phyloP scores from a whole-genome alignment of 2,329 filamentous ascomycete species.

The Neonectria ditissima region DNA sequence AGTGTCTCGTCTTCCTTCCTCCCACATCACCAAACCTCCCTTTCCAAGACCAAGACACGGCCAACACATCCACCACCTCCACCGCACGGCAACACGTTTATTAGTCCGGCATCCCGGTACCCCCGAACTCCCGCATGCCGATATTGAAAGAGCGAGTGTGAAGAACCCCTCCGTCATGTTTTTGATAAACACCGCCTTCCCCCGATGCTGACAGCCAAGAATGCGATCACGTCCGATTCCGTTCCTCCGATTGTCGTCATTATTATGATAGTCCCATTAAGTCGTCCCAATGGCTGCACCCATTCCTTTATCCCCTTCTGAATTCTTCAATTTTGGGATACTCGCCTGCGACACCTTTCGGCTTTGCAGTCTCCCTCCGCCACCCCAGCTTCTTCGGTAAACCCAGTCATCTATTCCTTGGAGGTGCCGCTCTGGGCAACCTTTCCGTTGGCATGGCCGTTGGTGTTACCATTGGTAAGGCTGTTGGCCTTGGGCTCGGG shows the following conservation, averaged over 20 bases:
- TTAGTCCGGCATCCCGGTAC: constrained; percentile 18
- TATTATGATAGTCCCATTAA: constrained; percentile 25
- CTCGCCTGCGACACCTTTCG: neutral
- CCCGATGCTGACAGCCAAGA: constrained; percentile 16
- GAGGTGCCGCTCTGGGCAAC: constrained; percentile 18
- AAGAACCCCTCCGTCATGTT: constrained; percentile 13
- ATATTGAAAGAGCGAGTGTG: constrained; percentile 27
- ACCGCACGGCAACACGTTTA: constrained; percentile 3
- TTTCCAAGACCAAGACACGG: neutral
- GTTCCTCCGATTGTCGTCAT: constrained; percentile 20
- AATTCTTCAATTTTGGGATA: constrained; percentile 11
- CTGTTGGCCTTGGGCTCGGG: constrained; percentile 42
- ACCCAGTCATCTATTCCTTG: constrained; percentile 30
- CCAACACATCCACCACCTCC: neutral
- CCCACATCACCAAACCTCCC: neutral
- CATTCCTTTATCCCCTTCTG: constrained; percentile 2
- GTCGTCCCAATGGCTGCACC: constrained; percentile 21
- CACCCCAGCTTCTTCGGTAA: neutral
- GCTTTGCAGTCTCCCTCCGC: neutral
- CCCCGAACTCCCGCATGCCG: constrained; percentile 27
- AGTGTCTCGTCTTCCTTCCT: neutral
- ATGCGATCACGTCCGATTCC: constrained; percentile 9
- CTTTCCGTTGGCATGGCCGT: constrained; percentile 33
- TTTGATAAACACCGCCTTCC: constrained; percentile 23
- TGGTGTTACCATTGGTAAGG: constrained; percentile 22